These are phyloP conservation scores for Pseudoturritis turrita DNA, from an alignment of 345 rosid genomes.

Conservation along the genomic window DNA sequence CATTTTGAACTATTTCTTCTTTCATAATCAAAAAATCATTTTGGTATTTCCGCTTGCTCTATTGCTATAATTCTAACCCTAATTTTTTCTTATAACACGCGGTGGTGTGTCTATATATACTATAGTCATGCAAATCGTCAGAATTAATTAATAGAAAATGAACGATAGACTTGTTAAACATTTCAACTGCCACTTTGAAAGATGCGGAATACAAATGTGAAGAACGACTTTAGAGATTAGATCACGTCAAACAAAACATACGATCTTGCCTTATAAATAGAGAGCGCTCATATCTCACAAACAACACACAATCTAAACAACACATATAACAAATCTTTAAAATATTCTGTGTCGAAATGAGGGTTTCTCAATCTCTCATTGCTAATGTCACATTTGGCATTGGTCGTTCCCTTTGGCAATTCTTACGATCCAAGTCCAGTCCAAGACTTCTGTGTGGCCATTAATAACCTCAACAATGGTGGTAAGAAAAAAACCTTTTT, in stretches of 20 bases:
- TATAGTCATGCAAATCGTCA: too few relatives aligned
- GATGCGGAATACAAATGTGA: background rate
- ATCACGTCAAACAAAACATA: conserved; percentile 14
- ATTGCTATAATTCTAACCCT: too few relatives aligned
- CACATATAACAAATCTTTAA: background rate
- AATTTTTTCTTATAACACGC: too few relatives aligned
- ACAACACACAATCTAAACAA: conserved; percentile 1
- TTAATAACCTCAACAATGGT: conserved; percentile 8
- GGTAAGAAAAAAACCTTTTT: background rate
- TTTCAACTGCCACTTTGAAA: conserved; percentile 19
- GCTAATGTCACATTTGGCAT: background rate
- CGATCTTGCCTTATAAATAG: conserved; percentile 6
- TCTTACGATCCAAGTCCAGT: conserved; percentile 26
- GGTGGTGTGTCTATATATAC: too few relatives aligned
- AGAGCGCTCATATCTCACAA: background rate
- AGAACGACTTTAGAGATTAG: background rate
- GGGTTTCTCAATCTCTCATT: background rate
- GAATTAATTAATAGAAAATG: too few relatives aligned
- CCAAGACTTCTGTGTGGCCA: conserved; percentile 25
- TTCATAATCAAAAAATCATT: too few relatives aligned
- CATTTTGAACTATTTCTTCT: too few relatives aligned
- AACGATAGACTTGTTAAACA: conserved; percentile 7
- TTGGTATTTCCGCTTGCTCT: too few relatives aligned
- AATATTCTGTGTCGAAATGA: background rate
- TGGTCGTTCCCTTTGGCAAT: background rate